Evolutionary conservation across 148 eudicot species (phyloP), one percentile per base, ranked within the genome.

Genomic region (Silene uniflora): DNA sequence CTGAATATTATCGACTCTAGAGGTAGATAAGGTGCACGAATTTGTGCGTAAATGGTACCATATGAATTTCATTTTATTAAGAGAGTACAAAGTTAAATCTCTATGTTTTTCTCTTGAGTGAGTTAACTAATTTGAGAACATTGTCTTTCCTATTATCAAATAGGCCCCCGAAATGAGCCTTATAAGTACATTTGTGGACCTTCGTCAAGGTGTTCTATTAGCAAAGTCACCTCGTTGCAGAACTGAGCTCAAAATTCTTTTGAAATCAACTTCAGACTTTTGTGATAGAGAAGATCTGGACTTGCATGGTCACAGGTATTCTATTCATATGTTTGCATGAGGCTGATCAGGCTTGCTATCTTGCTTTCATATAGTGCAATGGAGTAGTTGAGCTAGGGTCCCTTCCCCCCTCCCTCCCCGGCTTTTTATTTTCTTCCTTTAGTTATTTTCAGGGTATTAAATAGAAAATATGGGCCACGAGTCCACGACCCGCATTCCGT

Each of bases 141-240:
- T n/a, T 63, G 47, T 77, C 71, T 74, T 44, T n/a, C 72, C 72
- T 74, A 54, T 24, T 73, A 21, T 2, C 1, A 81, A 79, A 62
- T 79, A 92, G 98, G 97, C 88, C 82, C 93, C 93, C 59, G 96
- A 90, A 65, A 88, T 94, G 97, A 83, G 88, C 77, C 86, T 84
- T 74, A 92, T 92, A 67, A 81, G 87, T 58, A 89, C 98, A 73
- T 79, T 46, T 82, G 80, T 94, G 44, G 93, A 94, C 86, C 91
- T 88, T 72, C 77, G 66, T 62, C 82, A 81, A 83, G 93, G 91
- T 63, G 60, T 78, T 35, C 74, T 94, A 80, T 69, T 80, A 81
- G 93, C 88, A 12, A 89, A 89, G 75, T 94, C 98, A 67, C 92
- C 93, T 9, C 89, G 83, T 73, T 94, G 97, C 87, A 85, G 82